Evolutionary conservation across 2,329 filamentous ascomycete species (phyloP), one percentile per base, ranked within the genome.

Genomic region (Cladophialophora immunda): DNA sequence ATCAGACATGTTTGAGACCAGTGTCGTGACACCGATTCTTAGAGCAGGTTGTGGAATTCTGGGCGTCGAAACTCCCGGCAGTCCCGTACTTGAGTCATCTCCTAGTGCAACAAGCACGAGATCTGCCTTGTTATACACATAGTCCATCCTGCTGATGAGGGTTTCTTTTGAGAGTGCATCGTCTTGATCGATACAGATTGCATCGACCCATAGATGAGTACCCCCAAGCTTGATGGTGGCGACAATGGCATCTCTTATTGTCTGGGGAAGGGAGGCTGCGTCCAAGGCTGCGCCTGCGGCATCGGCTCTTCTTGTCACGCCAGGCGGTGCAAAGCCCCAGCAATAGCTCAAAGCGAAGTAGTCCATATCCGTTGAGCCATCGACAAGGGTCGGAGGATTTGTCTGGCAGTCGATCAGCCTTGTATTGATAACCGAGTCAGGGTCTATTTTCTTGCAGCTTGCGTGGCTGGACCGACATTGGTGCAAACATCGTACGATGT

Each of bases 331-430:
- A 11, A 6, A 22, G 30, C 58, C 58, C 58, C 30, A 50, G n/a
- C 58, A 60, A 36, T 52, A 50, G 29, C 58, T 60, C 29, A 60
- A 47, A 3, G 41, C 58, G n/a, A 60, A 41, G 22, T 22, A 60
- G 0, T n/a, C 9, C 27, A 32, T 52, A 11, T 22, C 41, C 32
- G 41, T 60, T 5, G 58, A 60, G 4, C 27, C 15, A 25, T 52
- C n/a, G 25, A 60, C n/a, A 15, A 52, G 41, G 15, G 11, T 36
- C 17, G 56, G 58, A 6, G 58, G 27, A 11, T 30, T n/a, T 6
- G 41, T 34, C 25, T 34, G 27, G 38, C 27, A 52, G 17, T 60
- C 41, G 41, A 52, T 50, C 5, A 60, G 38, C 9, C n/a, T 60
- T 36, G 53, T 56, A 7, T 30, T 30, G n/a, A 27, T 34, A 34